Conservation (phyloP, 2,329 filamentous ascomycete genomes). For the Blastomyces percursus region DNA sequence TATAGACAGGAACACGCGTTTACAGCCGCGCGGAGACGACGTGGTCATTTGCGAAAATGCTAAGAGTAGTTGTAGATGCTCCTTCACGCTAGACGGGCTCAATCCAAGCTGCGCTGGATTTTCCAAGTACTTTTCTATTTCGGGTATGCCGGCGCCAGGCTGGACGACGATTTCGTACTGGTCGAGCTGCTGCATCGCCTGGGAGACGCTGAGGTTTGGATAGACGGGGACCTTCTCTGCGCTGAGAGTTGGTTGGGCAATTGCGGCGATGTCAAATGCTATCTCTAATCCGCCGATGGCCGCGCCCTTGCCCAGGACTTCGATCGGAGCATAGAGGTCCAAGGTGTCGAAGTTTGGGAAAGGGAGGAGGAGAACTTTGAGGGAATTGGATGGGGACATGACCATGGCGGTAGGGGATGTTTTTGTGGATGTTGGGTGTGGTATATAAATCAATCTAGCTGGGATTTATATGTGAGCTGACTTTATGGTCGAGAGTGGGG, state of each 20-base stretch:
- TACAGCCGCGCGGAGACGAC: not conserved
- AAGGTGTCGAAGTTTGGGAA: slow-evolving; percentile 3
- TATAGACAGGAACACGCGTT: slow-evolving; percentile 1
- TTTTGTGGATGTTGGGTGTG: not conserved
- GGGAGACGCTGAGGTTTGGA: not conserved
- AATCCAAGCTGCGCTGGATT: not conserved
- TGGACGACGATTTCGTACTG: slow-evolving; percentile 3
- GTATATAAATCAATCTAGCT: not conserved
- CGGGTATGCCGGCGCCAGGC: not conserved
- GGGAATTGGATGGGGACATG: slow-evolving; percentile 1
- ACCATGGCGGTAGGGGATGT: not conserved
- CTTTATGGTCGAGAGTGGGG: not conserved
- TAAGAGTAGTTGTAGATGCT: slow-evolving; percentile 1
- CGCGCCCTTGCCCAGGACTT: not conserved
- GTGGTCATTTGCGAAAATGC: not conserved
- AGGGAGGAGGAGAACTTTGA: slow-evolving; percentile 1
- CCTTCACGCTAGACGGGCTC: not conserved
- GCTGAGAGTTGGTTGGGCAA: not conserved
- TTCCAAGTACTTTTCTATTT: not conserved
- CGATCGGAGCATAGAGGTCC: slow-evolving; percentile 3
- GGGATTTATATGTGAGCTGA: not conserved
- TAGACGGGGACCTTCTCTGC: not conserved
- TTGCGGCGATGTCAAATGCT: not conserved
- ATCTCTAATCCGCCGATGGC: not conserved
- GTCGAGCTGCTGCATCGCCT: not conserved